Evolutionary conservation across 352 stramenopile genomes (phyloP).

Genomic region (Pythium utonaiense): DNA sequence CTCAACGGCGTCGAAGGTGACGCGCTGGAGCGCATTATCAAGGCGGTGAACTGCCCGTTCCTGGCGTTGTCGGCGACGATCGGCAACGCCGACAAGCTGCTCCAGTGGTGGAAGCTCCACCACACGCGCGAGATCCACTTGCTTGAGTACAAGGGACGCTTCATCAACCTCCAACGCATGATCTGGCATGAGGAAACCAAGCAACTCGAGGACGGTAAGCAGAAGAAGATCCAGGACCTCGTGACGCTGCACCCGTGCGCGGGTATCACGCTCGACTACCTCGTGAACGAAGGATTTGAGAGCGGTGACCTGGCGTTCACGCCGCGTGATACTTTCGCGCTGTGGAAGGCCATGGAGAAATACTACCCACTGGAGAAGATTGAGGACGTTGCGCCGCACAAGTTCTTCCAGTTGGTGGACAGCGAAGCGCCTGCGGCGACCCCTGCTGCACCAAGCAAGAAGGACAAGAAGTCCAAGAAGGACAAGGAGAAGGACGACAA

Average conservation of each 20-base stretch:
- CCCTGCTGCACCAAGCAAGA: conserved; percentile 16
- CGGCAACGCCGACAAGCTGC: conserved; percentile 93
- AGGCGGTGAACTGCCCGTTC: conserved; percentile 94
- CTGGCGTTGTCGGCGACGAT: conserved; percentile 98
- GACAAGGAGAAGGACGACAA: conserved; percentile 33
- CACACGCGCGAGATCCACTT: conserved; percentile 84
- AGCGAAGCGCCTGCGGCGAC: conserved; percentile 24
- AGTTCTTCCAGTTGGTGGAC: conserved; percentile 89
- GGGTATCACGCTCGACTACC: conserved; percentile 80
- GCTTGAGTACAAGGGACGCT: conserved; percentile 95
- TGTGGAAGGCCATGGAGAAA: conserved; percentile 91
- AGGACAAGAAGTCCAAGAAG: conserved; percentile 34
- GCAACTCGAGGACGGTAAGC: conserved; percentile 31
- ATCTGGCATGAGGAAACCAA: conserved; percentile 83
- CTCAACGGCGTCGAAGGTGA: conserved; percentile 96
- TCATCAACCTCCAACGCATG: conserved; percentile 98
- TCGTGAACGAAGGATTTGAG: conserved; percentile 80
- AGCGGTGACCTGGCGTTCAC: conserved; percentile 91
- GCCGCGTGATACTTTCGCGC: conserved; percentile 94
- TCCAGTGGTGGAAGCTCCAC: conserved; percentile 94
- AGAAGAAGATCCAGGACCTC: conserved; percentile 55
- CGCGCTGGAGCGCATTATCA: conserved; percentile 95
- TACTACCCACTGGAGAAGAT: conserved; percentile 77
- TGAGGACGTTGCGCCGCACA: conserved; percentile 91
- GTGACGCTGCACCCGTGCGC: conserved; percentile 79